Conservation (phyloP, 371 early-diverging fungal genomes). For the Apophysomyces elegans region DNA sequence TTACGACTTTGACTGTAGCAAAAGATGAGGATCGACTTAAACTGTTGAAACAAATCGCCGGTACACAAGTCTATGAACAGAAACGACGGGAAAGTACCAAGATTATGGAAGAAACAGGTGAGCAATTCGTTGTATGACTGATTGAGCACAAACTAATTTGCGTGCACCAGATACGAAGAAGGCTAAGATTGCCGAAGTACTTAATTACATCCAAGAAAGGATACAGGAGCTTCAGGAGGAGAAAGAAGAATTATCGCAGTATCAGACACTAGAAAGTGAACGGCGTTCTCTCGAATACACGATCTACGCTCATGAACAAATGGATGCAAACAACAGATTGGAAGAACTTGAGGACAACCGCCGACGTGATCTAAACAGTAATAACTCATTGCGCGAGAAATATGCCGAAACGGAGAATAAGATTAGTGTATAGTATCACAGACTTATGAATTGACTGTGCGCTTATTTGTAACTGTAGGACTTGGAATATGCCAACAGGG, state of each 20-base stretch:
- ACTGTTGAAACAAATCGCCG: constrained; percentile 98
- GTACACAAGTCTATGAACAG: constrained; percentile 97
- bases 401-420: constrained; percentile 40
- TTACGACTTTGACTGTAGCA: constrained; percentile 91
- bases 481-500: constrained; percentile 46
- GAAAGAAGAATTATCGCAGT: constrained; percentile 89
- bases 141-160: neutral
- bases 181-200: constrained; percentile 87
- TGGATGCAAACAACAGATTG: constrained; percentile 75
- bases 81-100: constrained; percentile 90
- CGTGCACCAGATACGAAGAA: constrained; percentile 73
- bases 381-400: constrained; percentile 43
- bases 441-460: neutral
- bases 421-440: constrained; percentile 33
- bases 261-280: constrained; percentile 85
- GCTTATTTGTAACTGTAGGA: constrained; percentile 11
- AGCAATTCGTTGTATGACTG: neutral
- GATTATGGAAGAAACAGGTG: constrained; percentile 93
- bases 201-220: constrained; percentile 89
- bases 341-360: constrained; percentile 71
- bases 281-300: constrained; percentile 91
- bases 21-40: constrained; percentile 91
- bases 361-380: constrained; percentile 47
- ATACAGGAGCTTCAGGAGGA: constrained; percentile 91
- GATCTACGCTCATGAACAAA: constrained; percentile 87